Evolutionary conservation across 768 basidiomycete genomes (phyloP).

Genomic region (Asterophora parasitica): DNA sequence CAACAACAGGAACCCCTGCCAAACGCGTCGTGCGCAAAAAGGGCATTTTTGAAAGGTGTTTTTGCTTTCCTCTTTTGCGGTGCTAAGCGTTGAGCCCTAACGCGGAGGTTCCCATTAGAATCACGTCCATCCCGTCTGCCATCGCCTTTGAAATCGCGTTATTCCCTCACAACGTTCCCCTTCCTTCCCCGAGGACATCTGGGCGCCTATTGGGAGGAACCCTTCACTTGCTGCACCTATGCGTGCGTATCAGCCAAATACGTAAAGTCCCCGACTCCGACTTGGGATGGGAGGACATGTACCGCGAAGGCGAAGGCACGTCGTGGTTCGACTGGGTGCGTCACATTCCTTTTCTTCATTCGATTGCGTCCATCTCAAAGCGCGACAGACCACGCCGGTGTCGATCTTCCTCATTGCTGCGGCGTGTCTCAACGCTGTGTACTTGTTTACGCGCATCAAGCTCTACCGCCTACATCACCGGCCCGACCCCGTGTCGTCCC

Average conservation of each 20-base stretch:
- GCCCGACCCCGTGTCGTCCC: constrained; percentile 62
- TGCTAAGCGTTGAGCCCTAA: background rate
- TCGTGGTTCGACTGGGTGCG: constrained; percentile 82
- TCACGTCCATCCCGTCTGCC: constrained; percentile 61
- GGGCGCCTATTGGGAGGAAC: constrained; percentile 61
- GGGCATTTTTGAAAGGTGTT: constrained; percentile 55
- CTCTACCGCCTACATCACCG: constrained; percentile 65
- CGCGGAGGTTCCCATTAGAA: constrained; percentile 29
- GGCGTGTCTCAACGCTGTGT: constrained; percentile 56
- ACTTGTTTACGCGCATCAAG: constrained; percentile 65
- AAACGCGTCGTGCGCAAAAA: constrained; percentile 63
- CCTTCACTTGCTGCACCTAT: constrained; percentile 67
- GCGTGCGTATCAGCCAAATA: constrained; percentile 54
- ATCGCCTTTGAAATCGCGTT: constrained; percentile 77
- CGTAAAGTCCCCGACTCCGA: constrained; percentile 59
- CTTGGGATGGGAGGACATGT: constrained; percentile 75
- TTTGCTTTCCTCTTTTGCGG: constrained; percentile 6
- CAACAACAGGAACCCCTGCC: constrained; percentile 30
- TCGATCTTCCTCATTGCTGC: constrained; percentile 49
- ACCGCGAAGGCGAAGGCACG: constrained; percentile 55
- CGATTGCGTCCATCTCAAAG: constrained; percentile 1
- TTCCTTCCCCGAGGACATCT: constrained; percentile 61
- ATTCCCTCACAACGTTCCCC: constrained; percentile 76
- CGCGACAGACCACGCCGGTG: constrained; percentile 56
- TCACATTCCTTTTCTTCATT: constrained; percentile 14